These are phyloP conservation scores for Suillus alpinus DNA, from an alignment of 768 basidiomycete species.

Conservation along the genomic window DNA sequence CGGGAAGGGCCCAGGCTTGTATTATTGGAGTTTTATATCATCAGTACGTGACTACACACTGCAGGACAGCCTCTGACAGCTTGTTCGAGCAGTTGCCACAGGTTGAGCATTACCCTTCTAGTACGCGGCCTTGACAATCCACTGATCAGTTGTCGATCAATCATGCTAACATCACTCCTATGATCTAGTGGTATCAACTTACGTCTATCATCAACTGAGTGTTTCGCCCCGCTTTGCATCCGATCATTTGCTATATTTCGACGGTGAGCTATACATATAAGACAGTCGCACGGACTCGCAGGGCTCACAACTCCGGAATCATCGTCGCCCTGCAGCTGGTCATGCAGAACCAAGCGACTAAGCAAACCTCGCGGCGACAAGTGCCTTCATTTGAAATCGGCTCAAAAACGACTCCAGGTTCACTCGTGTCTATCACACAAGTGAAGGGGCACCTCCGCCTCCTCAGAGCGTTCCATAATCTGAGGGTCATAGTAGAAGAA, in stretches of 20 bases:
- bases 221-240: not conserved
- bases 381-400: slow-evolving; percentile 19
- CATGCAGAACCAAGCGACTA: not conserved
- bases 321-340: not conserved
- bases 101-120: not conserved
- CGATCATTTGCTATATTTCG: not conserved
- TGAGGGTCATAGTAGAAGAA: slow-evolving; percentile 28
- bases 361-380: not conserved
- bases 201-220: not conserved
- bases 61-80: not conserved
- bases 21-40: not conserved
- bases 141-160: not conserved
- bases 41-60: not conserved
- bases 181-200: not conserved
- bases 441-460: slow-evolving; percentile 34
- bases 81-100: not conserved
- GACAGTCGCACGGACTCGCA: not conserved
- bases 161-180: not conserved
- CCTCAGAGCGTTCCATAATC: slow-evolving; percentile 30
- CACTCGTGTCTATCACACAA: slow-evolving; percentile 32
- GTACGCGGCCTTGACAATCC: not conserved
- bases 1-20: not conserved
- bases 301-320: not conserved
- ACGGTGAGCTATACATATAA: not conserved
- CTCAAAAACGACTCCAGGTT: slow-evolving; percentile 11